Base-by-base conservation (phyloP, 2,329 filamentous ascomycete species). In the Ophiocordyceps robertsii region DNA sequence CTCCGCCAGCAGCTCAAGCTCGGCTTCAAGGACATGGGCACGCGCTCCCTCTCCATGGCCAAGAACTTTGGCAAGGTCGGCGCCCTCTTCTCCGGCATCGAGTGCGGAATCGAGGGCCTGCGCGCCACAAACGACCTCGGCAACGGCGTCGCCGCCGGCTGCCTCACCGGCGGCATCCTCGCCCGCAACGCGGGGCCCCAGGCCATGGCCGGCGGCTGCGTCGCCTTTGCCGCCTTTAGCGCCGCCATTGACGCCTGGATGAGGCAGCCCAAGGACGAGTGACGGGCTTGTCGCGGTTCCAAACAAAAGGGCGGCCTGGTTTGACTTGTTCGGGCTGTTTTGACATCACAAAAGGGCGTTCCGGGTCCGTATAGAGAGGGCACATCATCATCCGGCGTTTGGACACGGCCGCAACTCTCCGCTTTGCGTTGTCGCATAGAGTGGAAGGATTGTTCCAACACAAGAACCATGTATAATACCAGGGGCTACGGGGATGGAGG, bases 31-130 rank as follows among this genome's bases (percentile, higher is more conserved):
- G 92, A 98, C 63, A 96, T 98, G 89, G 92, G 92, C 51, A 65
- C 73, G 49, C 79, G 86, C 12, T 90, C 86, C 5, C 85, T 73
- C 63, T 82, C 80, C 48, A 86, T 82, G 39, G 92, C 89, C 43
- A 92, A 89, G 68, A 96, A 93, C 69, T 98, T 98, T 59, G 90
- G 86, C 48, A 83, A 89, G 53, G 87, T 98, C 40, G 92, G 92
- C 53, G 84, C 86, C 3, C 74, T 96, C 17, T 98, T 93, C 68
- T 76, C 80, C 14, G 90, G 90, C 35, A 94, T 92, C 42, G 92
- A 98, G 66, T 98, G 92, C 68, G 88, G 85, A 49, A 88, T 98
- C 56, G 92, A 98, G 63, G 89, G 89, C 0, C 73, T 85, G 54
- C 76, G 92, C 29, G 92, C 89, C 19, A 95, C 94, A 70, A 95